Base-by-base conservation (phyloP, 1,284 basidiomycete species). In the Microbotryum lychnidis-dioicae region DNA sequence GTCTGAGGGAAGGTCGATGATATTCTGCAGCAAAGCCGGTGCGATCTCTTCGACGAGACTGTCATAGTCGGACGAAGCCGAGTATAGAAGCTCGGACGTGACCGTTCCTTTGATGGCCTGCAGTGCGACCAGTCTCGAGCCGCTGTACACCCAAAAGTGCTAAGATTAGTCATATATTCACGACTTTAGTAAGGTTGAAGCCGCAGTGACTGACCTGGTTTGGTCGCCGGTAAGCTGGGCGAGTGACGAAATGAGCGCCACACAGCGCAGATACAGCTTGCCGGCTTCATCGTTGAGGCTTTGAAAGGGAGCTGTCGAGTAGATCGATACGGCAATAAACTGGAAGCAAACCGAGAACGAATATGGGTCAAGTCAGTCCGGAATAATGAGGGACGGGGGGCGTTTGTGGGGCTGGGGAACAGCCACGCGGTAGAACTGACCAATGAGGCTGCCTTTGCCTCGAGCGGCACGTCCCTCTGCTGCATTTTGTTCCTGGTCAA, bases 251-350 rank as follows among this genome's bases (percentile, higher is more conserved):
- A 97, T 79, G 31, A 86, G 81, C 4, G 80, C 78, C 51, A 89
- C 76, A 74, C 96, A 96, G 57, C 84, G 80, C 8, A 61, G 45
- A 47, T 68, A 68, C 47, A 57, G 61, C 42, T 56, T 52, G 4
- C 53, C 61, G 42, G 60, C 44, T 27, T 79, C 79, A 0, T 88
- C 88, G 61, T 67, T 83, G 82, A 72, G 93, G 90, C 31, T 87
- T 27, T 25, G 25, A 14, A 25, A 25, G 82, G 51, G 87, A 0
- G 91, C 89, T 69, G 92, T 87, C 9, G 91, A 89, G 71, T 86
- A 94, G 7, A 90, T 92, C n/a, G 89, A 87, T 83, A 91, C 91
- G 0, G 91, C 87, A 16, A 86, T 87, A 72, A 97, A 93, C 69
- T 71, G 64, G 12, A 31, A 20, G 33, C 33, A 46, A 2, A 14